Conservation (phyloP, 345 rosid species). For the Diplotaxis tenuifolia region DNA sequence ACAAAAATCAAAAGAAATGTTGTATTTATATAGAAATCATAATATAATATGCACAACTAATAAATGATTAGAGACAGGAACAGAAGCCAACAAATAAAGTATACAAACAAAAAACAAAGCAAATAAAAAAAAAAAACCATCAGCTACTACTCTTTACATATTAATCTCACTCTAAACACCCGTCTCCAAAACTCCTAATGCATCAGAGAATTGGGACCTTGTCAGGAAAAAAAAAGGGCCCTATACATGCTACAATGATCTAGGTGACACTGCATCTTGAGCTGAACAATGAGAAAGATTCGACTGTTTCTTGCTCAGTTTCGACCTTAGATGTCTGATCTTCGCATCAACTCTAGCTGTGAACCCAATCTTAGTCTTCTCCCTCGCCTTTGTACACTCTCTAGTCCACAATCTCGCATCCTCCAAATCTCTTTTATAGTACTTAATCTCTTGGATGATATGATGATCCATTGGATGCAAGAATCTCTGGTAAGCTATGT, state of each 20-base stretch:
- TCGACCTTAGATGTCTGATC: constrained; percentile 72
- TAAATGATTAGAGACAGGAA: constrained; percentile 11
- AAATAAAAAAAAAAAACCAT: constrained; percentile 19
- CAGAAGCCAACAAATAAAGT: not conserved
- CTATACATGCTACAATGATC: constrained; percentile 33
- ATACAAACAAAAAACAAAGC: not conserved
- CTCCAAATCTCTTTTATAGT: constrained; percentile 70
- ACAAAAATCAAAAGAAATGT: no score
- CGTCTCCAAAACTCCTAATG: constrained; percentile 23
- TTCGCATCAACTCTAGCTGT: constrained; percentile 91
- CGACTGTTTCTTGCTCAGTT: constrained; percentile 62
- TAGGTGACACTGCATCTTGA: constrained; percentile 44
- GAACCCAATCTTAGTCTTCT: constrained; percentile 94
- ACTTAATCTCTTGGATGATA: constrained; percentile 90
- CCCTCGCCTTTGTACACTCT: constrained; percentile 86
- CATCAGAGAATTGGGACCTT: constrained; percentile 13
- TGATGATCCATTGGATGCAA: constrained; percentile 90
- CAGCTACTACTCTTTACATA: constrained; percentile 34
- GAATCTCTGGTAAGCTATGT: constrained; percentile 71
- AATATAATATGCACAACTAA: not conserved
- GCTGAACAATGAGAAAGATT: constrained; percentile 33
- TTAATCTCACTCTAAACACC: constrained; percentile 31
- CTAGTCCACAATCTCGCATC: constrained; percentile 81
- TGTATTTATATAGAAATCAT: not conserved
- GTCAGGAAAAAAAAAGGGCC: constrained; percentile 30